phyloP scores from a whole-genome alignment of 768 basidiomycete genomes.

The Artomyces pyxidatus region DNA sequence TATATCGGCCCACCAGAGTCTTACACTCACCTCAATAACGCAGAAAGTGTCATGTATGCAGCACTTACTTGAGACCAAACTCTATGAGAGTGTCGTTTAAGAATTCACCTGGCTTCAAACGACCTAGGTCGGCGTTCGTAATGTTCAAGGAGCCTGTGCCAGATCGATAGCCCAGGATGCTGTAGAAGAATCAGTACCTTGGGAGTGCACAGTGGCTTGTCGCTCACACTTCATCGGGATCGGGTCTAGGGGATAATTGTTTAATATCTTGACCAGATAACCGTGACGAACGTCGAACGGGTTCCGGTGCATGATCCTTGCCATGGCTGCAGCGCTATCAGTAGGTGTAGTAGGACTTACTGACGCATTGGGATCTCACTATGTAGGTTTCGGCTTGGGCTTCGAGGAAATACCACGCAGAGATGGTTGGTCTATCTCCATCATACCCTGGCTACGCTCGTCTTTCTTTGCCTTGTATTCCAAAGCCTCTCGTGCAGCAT shows the following conservation, averaged over 20 bases:
- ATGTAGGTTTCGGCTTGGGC: background rate
- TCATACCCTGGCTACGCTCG: background rate
- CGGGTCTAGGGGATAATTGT: slow-evolving; percentile 5
- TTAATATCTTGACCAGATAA: slow-evolving; percentile 6
- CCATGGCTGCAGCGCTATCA: background rate
- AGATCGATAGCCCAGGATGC: slow-evolving; percentile 71
- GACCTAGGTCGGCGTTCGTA: slow-evolving; percentile 66
- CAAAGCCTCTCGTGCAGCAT: background rate
- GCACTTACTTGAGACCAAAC: slow-evolving; percentile 81
- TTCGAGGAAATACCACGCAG: background rate
- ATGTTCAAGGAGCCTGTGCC: slow-evolving; percentile 73
- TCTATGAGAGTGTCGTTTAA: slow-evolving; percentile 96
- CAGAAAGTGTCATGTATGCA: background rate
- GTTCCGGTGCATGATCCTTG: background rate
- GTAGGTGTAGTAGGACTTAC: background rate
- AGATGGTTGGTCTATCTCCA: background rate
- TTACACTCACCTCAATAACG: slow-evolving; percentile 21
- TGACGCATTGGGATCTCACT: background rate
- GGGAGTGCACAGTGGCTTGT: background rate
- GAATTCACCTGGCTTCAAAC: slow-evolving; percentile 74
- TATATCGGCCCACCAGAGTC: slow-evolving; percentile 62
- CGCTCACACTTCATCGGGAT: slow-evolving; percentile 13
- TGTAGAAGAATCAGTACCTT: slow-evolving; percentile 21
- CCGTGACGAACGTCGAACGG: slow-evolving; percentile 12
- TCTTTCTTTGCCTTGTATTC: background rate